Conservation (phyloP, 768 basidiomycete species). For the Leccinum variicolor region DNA sequence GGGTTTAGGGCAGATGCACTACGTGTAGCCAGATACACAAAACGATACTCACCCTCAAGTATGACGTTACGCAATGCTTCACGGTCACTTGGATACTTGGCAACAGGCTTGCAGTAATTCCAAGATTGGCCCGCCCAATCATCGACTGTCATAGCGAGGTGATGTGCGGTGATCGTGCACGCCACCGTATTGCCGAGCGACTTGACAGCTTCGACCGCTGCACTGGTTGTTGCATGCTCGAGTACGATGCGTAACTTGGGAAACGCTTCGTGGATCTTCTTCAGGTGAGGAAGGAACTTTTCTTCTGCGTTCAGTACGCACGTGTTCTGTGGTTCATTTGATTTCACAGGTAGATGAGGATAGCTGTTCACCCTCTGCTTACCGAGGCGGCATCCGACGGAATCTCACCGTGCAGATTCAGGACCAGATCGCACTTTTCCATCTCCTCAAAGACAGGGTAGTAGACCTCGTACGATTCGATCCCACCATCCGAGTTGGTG, state of each 20-base stretch:
- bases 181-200: constrained; percentile 77
- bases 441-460: constrained; percentile 92
- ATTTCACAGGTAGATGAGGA: not conserved
- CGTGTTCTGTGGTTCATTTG: constrained; percentile 55
- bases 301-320: constrained; percentile 94
- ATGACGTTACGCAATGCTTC: constrained; percentile 77
- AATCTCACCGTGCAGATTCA: constrained; percentile 96
- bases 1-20: not conserved
- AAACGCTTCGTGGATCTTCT: constrained; percentile 76
- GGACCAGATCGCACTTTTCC: constrained; percentile 90
- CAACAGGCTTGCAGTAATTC: constrained; percentile 97
- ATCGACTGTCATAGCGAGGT: constrained; percentile 90
- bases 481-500: constrained; percentile 93
- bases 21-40: not conserved
- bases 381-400: constrained; percentile 74
- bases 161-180: constrained; percentile 97
- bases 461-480: constrained; percentile 92
- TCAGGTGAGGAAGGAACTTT: constrained; percentile 83
- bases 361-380: constrained; percentile 23
- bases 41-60: constrained; percentile 52
- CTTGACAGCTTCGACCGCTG: constrained; percentile 85
- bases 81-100: constrained; percentile 93
- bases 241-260: constrained; percentile 92
- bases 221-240: constrained; percentile 93
- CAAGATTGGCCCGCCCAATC: constrained; percentile 95